phyloP scores from a whole-genome alignment of 1,284 basidiomycete genomes.

The Cryptococcus jaspeensis region DNA sequence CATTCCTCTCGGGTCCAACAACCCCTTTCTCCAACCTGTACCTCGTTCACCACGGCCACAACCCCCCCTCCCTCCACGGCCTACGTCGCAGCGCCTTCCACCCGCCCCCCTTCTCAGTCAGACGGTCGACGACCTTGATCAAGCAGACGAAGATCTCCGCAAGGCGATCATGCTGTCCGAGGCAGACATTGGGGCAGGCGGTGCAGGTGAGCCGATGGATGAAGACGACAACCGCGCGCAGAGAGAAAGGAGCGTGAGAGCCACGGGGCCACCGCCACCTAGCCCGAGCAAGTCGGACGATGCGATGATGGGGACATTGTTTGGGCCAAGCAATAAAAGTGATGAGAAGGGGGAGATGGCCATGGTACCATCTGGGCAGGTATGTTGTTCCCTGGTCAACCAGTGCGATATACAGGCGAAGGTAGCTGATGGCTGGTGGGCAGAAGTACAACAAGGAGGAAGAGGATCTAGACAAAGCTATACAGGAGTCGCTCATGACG shows the following conservation, averaged over 20 bases:
- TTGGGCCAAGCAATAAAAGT: conserved; percentile 41
- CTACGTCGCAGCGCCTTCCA: too few relatives aligned
- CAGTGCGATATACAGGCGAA: neutral
- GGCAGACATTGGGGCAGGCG: neutral
- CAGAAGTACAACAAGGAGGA: conserved; percentile 28
- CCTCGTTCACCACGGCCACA: neutral
- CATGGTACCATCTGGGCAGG: conserved; percentile 19
- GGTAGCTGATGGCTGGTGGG: neutral
- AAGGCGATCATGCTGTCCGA: conserved; percentile 19
- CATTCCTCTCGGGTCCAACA: conserved; percentile 26
- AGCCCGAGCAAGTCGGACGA: conserved; percentile 21
- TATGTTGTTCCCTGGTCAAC: neutral
- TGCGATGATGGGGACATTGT: conserved; percentile 18
- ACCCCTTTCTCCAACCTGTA: conserved; percentile 11
- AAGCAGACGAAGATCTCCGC: conserved; percentile 11
- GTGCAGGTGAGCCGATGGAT: conserved; percentile 2
- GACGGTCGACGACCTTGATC: conserved; percentile 3
- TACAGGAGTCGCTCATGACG: conserved; percentile 48
- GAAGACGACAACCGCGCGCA: conserved; percentile 16
- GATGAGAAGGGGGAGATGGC: conserved; percentile 36
- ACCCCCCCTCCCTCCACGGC: too few relatives aligned
- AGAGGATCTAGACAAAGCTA: conserved; percentile 43
- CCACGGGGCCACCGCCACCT: conserved; percentile 41
- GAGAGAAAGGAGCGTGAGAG: conserved; percentile 38
- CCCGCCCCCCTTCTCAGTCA: neutral